Evolutionary conservation across 768 basidiomycete species (phyloP).

Genomic region (Suillus fuscotomentosus): DNA sequence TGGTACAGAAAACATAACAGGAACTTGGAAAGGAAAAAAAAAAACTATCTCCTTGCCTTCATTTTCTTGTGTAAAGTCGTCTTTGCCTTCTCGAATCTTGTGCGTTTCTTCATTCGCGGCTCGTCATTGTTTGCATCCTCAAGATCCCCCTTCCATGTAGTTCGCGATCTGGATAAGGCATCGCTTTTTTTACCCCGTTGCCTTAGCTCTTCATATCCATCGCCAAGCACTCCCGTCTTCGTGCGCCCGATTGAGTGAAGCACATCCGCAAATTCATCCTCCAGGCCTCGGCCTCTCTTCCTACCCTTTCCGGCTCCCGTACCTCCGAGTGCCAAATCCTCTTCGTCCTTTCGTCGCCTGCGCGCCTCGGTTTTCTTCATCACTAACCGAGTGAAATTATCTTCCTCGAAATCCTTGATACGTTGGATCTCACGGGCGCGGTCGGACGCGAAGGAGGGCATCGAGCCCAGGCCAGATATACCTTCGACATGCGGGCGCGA

Average conservation of each 20-base stretch:
- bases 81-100: constrained; percentile 44
- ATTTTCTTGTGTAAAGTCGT: constrained; percentile 33
- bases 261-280: constrained; percentile 84
- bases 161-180: constrained; percentile 58
- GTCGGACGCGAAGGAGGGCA: constrained; percentile 51
- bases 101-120: constrained; percentile 35
- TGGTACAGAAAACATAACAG: background rate
- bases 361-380: constrained; percentile 87
- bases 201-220: constrained; percentile 84
- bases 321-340: constrained; percentile 83
- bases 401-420: constrained; percentile 89
- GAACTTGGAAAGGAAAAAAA: background rate
- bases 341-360: constrained; percentile 76
- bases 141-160: constrained; percentile 27
- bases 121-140: constrained; percentile 29
- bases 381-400: constrained; percentile 87
- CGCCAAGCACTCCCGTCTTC: constrained; percentile 42
- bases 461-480: constrained; percentile 67
- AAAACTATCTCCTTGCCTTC: constrained; percentile 17
- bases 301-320: constrained; percentile 54
- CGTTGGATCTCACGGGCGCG: constrained; percentile 79
- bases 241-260: constrained; percentile 57
- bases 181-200: constrained; percentile 62
- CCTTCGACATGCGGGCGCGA: constrained; percentile 69
- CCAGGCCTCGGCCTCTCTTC: constrained; percentile 65